Evolutionary conservation across 768 basidiomycete genomes (phyloP).

Genomic region (Trametes cubensis): DNA sequence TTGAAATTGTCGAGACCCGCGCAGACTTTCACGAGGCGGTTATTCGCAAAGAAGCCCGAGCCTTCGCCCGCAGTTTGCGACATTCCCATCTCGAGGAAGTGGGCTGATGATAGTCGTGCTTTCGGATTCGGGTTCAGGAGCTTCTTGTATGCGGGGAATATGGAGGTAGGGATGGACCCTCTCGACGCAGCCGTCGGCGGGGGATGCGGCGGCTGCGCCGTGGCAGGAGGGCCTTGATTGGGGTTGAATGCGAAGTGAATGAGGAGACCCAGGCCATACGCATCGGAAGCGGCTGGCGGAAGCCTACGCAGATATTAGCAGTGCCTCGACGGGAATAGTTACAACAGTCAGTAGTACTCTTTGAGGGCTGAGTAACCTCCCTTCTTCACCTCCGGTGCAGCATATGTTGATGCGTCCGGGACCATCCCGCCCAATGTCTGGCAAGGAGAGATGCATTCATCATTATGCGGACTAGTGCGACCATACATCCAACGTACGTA

Average conservation of each 20-base stretch:
- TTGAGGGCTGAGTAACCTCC: constrained; percentile 82
- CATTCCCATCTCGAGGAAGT: constrained; percentile 83
- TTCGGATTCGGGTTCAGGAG: constrained; percentile 90
- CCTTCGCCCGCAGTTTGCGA: constrained; percentile 56
- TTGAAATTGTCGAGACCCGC: constrained; percentile 84
- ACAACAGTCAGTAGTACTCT: constrained; percentile 53
- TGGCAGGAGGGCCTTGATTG: constrained; percentile 66
- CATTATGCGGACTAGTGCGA: constrained; percentile 4
- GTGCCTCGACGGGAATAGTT: background rate
- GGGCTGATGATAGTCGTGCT: constrained; percentile 71
- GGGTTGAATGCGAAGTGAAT: constrained; percentile 90
- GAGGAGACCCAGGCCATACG: constrained; percentile 87
- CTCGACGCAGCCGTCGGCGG: constrained; percentile 76
- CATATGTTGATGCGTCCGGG: constrained; percentile 61
- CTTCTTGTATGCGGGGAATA: constrained; percentile 84
- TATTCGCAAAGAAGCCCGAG: constrained; percentile 79
- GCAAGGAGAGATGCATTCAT: constrained; percentile 24
- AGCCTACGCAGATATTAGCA: constrained; percentile 33
- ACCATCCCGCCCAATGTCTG: constrained; percentile 70
- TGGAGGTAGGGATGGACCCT: constrained; percentile 69
- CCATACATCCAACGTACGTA: constrained; percentile 61
- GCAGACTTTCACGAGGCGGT: constrained; percentile 84
- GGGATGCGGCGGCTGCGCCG: constrained; percentile 71
- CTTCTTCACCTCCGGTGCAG: constrained; percentile 88
- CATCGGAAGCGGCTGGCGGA: constrained; percentile 71